Base-by-base conservation (phyloP, 306 rosid species). In the Citrullus colocynthis region DNA sequence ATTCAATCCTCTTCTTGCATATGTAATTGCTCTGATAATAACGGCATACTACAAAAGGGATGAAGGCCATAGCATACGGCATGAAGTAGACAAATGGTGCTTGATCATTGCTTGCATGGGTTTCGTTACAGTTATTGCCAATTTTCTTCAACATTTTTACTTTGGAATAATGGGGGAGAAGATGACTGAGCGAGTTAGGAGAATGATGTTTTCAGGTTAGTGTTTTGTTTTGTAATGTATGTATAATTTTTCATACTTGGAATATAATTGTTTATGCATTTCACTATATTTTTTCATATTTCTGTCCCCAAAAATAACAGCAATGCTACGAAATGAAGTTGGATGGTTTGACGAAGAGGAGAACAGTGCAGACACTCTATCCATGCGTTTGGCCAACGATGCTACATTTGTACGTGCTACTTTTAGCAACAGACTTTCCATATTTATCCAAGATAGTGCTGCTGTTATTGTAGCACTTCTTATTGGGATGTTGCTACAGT, bases 101-200 rank as follows among this genome's bases (percentile, higher is more conserved):
- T 86, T 96, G 89, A 85, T 96, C 84, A 96, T 96, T 89, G 99
- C 94, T 61, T 85, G 96, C 90, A 96, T 96, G 98, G 99, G 99
- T 67, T 51, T 96, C 51, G 96, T 92, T 78, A 96, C 99, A 54
- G 99, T 96, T 44, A 84, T 96, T 81, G 99, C 99, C 86, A 96
- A 96, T 86, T 96, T 96, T 84, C 85, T 96, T 86, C 99, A 96
- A 86, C 99, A 96, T 86, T 96, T 96, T 86, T 96, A 96, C 89
- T 96, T 96, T 74, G 99, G 99, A 76, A 96, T 96, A 60, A 96
- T 96, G 99, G 99, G 99, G 78, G 99, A 96, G 91, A 96, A 96
- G 87, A 96, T 96, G 99, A 96, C 99, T 12, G 99, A 96, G 78
- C 90, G 99, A 78, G 99, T 96, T 83, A 87, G 99, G 81, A 96